Conservation (phyloP, 305 asterid genomes). For the Fraxinus platypoda region DNA sequence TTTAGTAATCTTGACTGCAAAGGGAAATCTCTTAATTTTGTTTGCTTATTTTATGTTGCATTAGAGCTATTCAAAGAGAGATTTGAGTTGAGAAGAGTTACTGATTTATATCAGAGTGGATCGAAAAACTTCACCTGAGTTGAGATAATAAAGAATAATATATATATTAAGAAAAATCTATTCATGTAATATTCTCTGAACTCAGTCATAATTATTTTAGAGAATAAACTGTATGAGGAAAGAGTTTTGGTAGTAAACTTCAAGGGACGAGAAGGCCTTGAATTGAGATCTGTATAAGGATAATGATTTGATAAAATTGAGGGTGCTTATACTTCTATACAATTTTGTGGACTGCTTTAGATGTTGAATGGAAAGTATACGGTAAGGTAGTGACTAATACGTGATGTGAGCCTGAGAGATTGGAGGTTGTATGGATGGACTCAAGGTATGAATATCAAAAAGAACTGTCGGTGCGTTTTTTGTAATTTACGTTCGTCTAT, state of each 20-base stretch:
- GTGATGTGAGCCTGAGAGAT: background rate
- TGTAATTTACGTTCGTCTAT: background rate
- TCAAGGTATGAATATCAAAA: background rate
- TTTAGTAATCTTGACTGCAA: background rate
- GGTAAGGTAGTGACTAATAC: background rate
- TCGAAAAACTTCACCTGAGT: background rate
- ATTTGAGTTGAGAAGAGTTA: background rate
- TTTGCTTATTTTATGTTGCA: background rate
- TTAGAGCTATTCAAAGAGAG: background rate
- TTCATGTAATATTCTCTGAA: background rate
- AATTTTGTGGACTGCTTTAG: background rate
- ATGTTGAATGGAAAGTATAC: background rate
- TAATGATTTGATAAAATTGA: background rate
- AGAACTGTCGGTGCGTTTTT: background rate
- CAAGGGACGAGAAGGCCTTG: background rate
- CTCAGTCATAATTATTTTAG: background rate
- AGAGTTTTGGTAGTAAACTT: background rate
- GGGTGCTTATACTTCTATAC: background rate
- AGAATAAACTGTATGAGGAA: background rate
- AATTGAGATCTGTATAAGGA: background rate
- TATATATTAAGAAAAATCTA: background rate
- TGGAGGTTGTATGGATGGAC: background rate
- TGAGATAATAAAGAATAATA: background rate
- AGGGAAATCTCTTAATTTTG: background rate
- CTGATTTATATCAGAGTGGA: background rate